Evolutionary conservation across 148 eudicot genomes (phyloP), one percentile per base, ranked within the genome.

Genomic region (Polygonum aviculare): DNA sequence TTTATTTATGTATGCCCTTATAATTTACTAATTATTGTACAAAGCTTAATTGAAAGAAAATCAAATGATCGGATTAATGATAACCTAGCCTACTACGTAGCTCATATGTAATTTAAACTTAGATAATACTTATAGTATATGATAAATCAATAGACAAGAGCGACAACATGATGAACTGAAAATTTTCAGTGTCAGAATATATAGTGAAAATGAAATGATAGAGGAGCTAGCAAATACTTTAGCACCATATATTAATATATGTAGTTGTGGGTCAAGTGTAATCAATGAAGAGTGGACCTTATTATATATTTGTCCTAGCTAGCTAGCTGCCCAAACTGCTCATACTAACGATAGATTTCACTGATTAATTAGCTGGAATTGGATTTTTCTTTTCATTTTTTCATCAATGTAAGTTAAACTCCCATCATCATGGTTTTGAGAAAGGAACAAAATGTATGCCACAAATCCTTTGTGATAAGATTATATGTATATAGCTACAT

Each of bases 151-250:
- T 10, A 36, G 45, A 35, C 44, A 67, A 67, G 45, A 38, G 72
- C 15, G 72, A 67, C 72, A 67, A 36, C 19, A 67, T 67, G 44
- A 67, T 67, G 72, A 67, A 67, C 72, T 67, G 72, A 36, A 36
- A 67, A 67, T 67, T 26, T 26, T 67, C 72, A 67, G 72, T 67
- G 72, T 67, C 72, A 67, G 72, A 4, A 36, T 38, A 36, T 7
- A 67, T 67, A 67, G 72, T 67, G 38, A 67, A 67, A 67, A 67
- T 36, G 72, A 67, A 67, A 67, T 36, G 69, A 62, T 62, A 62
- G 14, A 62, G 36, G 69, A 26, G 69, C 69, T 26, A 26, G 31
- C 31, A 26, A 31, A 9, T 10, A 62, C 72, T 35, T 67, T 36
- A 31, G 72, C 72, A 67, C 72, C 72, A 67, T 67, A 26, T 26